These are phyloP conservation scores for Rhinocladiella mackenziei DNA, from an alignment of 2,329 filamentous ascomycete species.

Conservation along the genomic window DNA sequence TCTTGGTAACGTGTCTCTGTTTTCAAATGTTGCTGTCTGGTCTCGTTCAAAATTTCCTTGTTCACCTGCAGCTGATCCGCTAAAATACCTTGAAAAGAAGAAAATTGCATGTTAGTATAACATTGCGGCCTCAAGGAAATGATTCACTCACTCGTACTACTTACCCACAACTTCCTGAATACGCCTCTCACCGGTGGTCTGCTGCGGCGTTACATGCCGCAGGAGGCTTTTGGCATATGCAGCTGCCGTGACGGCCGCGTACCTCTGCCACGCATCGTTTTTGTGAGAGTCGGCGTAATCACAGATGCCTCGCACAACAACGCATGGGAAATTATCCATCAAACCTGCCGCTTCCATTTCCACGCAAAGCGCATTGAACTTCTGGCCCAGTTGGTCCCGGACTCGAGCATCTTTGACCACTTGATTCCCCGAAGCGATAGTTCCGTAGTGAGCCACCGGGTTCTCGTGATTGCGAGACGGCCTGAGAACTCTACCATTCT, in stretches of 20 bases:
- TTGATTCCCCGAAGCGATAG: constrained; percentile 1
- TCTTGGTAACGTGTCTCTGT: neutral
- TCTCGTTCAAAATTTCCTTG: neutral
- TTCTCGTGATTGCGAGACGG: neutral
- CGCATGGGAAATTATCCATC: constrained; percentile 1
- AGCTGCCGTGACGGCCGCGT: constrained; percentile 7
- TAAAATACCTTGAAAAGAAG: neutral
- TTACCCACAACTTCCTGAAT: neutral
- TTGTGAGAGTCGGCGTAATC: constrained; percentile 17
- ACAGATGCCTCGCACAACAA: neutral
- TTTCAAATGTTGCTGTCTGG: neutral
- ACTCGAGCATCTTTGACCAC: neutral
- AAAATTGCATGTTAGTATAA: neutral
- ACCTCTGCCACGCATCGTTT: constrained; percentile 14
- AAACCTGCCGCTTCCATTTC: constrained; percentile 1
- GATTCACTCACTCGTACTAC: neutral
- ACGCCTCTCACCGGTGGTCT: neutral
- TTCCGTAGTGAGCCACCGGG: neutral
- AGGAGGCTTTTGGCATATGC: neutral
- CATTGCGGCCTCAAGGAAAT: neutral
- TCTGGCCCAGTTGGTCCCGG: neutral
- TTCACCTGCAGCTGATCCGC: neutral
- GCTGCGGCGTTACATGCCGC: neutral
- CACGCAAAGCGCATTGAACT: neutral
- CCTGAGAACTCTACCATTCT: neutral